Conservation (phyloP, 2,329 filamentous ascomycete genomes). For the Trichothecium roseum region DNA sequence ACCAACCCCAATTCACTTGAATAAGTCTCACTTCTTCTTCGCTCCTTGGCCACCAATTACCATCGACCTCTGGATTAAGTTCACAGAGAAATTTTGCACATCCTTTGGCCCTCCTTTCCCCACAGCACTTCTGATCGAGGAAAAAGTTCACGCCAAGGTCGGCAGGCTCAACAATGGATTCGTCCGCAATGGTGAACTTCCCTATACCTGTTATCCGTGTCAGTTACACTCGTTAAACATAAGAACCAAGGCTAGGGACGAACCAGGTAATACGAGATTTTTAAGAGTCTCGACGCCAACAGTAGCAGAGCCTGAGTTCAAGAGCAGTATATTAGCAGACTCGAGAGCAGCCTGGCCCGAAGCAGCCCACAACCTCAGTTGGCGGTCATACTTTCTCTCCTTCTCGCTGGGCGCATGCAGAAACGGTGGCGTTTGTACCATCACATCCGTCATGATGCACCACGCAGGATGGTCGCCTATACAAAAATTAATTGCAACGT, state of each 20-base stretch:
- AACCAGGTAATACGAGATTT: conserved; percentile 87
- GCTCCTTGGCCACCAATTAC: conserved; percentile 52
- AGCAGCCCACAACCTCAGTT: conserved; percentile 90
- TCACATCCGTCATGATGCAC: conserved; percentile 16
- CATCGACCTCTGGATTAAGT: conserved; percentile 85
- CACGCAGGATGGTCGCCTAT: not conserved
- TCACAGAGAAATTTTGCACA: conserved; percentile 70
- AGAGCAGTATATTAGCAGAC: conserved; percentile 77
- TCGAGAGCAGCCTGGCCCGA: conserved; percentile 85
- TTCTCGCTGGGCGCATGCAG: conserved; percentile 47
- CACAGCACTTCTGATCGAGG: conserved; percentile 67
- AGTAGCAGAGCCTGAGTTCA: conserved; percentile 80
- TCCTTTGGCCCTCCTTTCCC: conserved; percentile 67
- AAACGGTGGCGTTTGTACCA: conserved; percentile 17
- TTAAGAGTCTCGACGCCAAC: conserved; percentile 88
- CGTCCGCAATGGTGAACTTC: conserved; percentile 82
- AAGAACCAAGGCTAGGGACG: conserved; percentile 6
- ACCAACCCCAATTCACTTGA: not conserved
- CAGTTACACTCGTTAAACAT: not conserved
- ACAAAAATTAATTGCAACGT: too few relatives aligned
- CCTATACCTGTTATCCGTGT: conserved; percentile 54
- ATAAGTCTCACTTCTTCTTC: conserved; percentile 10
- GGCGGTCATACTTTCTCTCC: conserved; percentile 81
- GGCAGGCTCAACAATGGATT: conserved; percentile 61
- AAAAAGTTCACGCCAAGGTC: conserved; percentile 98